Percentiles rank a stretch among this genome's conserved stretches.
Evolutionary conservation across 2,329 filamentous ascomycete species (phyloP).

Genomic region (Teratosphaeria destructans): DNA sequence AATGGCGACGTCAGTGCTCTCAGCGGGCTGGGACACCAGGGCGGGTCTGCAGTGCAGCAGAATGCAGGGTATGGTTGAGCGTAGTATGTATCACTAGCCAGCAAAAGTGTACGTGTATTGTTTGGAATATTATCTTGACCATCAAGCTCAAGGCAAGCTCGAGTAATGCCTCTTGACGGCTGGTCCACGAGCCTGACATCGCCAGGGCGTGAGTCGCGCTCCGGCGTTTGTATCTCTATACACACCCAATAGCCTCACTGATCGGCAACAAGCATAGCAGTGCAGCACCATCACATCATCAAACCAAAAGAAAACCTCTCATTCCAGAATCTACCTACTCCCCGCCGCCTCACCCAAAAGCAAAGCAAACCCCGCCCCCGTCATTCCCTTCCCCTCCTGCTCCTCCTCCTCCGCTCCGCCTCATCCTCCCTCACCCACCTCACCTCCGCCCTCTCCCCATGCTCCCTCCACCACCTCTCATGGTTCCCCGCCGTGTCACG

Average conservation of each 20-base stretch:
- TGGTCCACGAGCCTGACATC: neutral
- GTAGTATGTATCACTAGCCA: neutral
- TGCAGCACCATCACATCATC: neutral
- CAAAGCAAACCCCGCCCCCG: neutral
- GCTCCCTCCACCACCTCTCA: neutral
- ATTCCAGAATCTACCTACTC: too few species aligned
- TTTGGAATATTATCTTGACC: neutral
- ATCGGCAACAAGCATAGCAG: neutral
- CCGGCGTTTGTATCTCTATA: neutral
- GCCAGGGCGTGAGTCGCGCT: neutral
- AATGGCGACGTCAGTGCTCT: slow-evolving; percentile 25
- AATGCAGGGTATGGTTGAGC: neutral
- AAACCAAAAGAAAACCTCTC: too few species aligned
- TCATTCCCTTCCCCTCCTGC: neutral
- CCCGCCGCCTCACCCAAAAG: too few species aligned
- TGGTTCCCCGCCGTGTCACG: neutral
- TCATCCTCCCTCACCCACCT: neutral
- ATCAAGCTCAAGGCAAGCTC: neutral
- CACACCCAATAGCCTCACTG: neutral
- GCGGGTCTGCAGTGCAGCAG: neutral
- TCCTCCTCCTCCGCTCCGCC: neutral
- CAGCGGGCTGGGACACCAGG: slow-evolving; percentile 1
- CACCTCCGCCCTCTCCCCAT: neutral
- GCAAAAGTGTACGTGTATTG: neutral
- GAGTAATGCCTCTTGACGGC: neutral